Base-by-base conservation (phyloP, 257 asterid species). In the Striga asiatica region DNA sequence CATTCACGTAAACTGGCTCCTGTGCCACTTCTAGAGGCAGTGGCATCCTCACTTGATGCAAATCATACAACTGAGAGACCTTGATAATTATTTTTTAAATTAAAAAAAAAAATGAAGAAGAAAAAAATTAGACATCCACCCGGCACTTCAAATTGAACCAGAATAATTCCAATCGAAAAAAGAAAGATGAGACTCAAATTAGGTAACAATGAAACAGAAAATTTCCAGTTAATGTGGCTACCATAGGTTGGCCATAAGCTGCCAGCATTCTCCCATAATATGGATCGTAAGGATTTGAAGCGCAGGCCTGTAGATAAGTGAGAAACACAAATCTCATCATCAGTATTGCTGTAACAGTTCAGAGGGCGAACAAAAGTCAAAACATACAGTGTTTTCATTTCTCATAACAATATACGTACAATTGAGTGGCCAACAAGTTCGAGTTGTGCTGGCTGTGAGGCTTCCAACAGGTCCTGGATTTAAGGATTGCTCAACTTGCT, bases 171-270 rank as follows among this genome's bases (percentile, higher is more conserved):
- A n/a, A n/a, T n/a, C n/a, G n/a, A n/a, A n/a, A n/a, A n/a, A n/a
- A n/a, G n/a, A n/a, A n/a, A n/a, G n/a, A n/a, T n/a, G n/a, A n/a
- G n/a, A n/a, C n/a, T n/a, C n/a, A n/a, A n/a, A n/a, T n/a, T n/a
- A n/a, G n/a, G 13, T 34, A 34, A 34, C 12, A 34, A 2, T 34
- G 9, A 8, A 34, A 8, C 1, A 6, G 12, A 34, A 34, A 1
- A 14, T 34, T 1, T 34, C 4, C 12, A 8, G 41, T 46, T 43
- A 13, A 55, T 55, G 11, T 50, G 23, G 81, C 29, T 82, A 82
- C 95, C 91, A 82, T 64, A 50, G 88, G 91, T 49, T 84, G 93
- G 29, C 91, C 94, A 70, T 76, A 84, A 58, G 85, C 73, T 58
- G 89, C 75, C 77, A 84, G 41, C 82, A 83, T 80, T 60, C 88